Conservation (phyloP, 2,329 filamentous ascomycete genomes). For the Diaporthe helianthi region DNA sequence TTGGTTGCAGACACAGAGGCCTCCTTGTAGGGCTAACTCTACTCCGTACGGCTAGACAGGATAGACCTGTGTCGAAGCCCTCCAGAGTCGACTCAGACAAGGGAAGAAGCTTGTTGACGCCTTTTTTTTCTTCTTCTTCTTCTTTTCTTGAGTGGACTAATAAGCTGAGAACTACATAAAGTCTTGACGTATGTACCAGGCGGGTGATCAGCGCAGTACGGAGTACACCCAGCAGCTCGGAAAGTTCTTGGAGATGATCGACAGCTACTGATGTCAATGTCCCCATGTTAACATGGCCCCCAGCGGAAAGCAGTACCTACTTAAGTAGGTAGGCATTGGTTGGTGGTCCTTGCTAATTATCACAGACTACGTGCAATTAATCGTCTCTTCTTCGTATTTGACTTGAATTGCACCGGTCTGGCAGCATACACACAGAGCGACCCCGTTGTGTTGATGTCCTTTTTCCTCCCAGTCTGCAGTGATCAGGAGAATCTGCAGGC, state of each 20-base stretch:
- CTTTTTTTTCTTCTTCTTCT: neutral
- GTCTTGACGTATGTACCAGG: neutral
- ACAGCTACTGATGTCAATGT: too few species aligned
- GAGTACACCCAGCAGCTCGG: slow-evolving; percentile 1
- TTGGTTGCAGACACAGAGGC: slow-evolving; percentile 2
- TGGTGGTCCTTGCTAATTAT: slow-evolving; percentile 5
- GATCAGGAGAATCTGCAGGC: slow-evolving; percentile 18
- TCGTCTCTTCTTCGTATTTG: neutral
- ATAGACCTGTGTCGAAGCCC: slow-evolving; percentile 1
- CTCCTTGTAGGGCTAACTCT: neutral
- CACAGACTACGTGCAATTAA: neutral
- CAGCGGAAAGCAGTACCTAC: slow-evolving; percentile 13
- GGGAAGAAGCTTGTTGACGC: neutral
- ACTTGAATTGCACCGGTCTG: neutral
- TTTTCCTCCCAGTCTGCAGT: neutral
- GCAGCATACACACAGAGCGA: neutral
- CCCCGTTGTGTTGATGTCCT: neutral
- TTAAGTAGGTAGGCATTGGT: neutral
- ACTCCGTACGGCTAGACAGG: neutral
- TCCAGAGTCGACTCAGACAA: neutral
- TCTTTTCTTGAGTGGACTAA: neutral
- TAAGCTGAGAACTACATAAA: slow-evolving; percentile 6
- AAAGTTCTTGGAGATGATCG: slow-evolving; percentile 23
- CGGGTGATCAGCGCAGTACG: slow-evolving; percentile 11
- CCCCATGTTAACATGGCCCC: neutral